Evolutionary conservation across 805 yeast species (phyloP).

Genomic region (Lipomyces starkeyi): DNA sequence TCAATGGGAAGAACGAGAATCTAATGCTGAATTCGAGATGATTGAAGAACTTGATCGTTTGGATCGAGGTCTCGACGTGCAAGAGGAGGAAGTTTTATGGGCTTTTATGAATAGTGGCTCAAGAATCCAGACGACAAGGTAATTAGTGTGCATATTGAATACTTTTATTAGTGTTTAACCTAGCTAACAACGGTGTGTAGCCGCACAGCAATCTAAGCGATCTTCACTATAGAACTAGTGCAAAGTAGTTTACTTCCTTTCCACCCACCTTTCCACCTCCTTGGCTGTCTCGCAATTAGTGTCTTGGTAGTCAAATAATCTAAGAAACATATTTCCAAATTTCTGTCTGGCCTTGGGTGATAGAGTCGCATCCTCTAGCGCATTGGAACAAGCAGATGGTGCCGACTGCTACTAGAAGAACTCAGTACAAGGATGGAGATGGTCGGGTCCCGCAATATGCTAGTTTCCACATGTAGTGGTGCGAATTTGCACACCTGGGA

Average conservation of each 20-base stretch:
- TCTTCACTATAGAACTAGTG: neutral
- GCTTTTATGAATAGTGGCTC: constrained; percentile 8
- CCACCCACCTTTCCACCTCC: neutral
- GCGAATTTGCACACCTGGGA: neutral
- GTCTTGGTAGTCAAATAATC: neutral
- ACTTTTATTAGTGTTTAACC: neutral
- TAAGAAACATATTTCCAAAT: neutral
- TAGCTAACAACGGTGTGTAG: neutral
- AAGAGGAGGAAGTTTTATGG: constrained; percentile 17
- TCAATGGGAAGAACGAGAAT: constrained; percentile 19
- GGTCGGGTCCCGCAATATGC: neutral
- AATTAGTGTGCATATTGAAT: neutral
- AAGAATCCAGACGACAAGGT: neutral
- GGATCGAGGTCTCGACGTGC: constrained; percentile 10
- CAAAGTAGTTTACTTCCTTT: neutral
- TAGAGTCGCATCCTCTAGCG: neutral
- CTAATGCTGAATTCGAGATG: constrained; percentile 6
- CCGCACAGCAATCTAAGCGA: neutral
- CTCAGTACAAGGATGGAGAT: neutral
- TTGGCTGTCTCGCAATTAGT: neutral
- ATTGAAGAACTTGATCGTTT: constrained; percentile 7
- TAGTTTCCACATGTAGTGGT: neutral
- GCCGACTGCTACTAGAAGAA: neutral
- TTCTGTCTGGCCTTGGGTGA: neutral
- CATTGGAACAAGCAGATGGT: neutral